Evolutionary conservation across 768 basidiomycete genomes (phyloP).

Genomic region (Gyrodon lividus): DNA sequence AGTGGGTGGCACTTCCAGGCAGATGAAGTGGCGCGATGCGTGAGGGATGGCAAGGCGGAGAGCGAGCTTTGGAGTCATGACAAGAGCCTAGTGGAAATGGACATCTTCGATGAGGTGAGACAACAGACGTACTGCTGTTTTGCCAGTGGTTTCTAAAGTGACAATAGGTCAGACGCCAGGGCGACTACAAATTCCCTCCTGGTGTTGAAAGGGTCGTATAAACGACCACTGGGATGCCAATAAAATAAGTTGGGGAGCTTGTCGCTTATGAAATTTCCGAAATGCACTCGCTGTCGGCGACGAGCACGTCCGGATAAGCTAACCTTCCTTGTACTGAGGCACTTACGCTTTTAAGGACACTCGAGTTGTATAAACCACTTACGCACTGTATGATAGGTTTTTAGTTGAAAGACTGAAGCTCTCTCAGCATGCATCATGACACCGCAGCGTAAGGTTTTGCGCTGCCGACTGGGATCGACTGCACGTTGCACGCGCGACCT

Average conservation of each 20-base stretch:
- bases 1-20: constrained; percentile 84
- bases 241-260: too few relatives aligned
- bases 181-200: constrained; percentile 59
- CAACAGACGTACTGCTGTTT: constrained; percentile 3
- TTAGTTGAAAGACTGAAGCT: not conserved
- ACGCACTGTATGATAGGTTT: not conserved
- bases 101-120: constrained; percentile 79
- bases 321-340: not conserved
- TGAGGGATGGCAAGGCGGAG: constrained; percentile 70
- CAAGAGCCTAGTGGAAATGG: constrained; percentile 80
- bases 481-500: too few relatives aligned
- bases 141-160: constrained; percentile 12
- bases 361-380: not conserved
- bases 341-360: not conserved
- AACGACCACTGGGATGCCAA: too few relatives aligned
- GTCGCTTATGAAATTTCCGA: not conserved
- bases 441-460: not conserved
- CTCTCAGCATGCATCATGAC: too few relatives aligned
- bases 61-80: constrained; percentile 74
- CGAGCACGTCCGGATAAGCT: not conserved
- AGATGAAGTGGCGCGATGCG: constrained; percentile 81
- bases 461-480: too few relatives aligned
- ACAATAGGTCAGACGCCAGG: constrained; percentile 61
- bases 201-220: constrained; percentile 53
- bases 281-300: not conserved